A percentile compares a stretch with the other conserved stretches of the same genome.
Conservation (phyloP, 2,329 filamentous ascomycete genomes). For the Leptosphaerulina australis region DNA sequence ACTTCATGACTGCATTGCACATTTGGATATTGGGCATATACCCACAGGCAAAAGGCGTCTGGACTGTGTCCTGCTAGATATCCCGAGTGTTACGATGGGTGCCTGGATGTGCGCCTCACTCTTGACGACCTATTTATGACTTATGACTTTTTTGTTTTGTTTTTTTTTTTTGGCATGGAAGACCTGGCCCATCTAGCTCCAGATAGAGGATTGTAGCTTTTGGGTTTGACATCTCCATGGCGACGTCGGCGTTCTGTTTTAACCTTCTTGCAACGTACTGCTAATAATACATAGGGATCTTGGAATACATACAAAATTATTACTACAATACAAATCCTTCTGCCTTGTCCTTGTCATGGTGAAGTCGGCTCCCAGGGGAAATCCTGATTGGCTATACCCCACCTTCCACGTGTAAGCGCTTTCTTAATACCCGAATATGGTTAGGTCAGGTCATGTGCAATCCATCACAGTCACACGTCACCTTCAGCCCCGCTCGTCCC, state of each 20-base stretch:
- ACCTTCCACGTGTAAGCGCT: constrained; percentile 1
- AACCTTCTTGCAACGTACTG: constrained; percentile 16
- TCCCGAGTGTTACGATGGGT: constrained; percentile 47
- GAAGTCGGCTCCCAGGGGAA: neutral
- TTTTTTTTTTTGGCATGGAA: constrained; percentile 11
- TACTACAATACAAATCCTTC: neutral
- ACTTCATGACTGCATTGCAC: constrained; percentile 42
- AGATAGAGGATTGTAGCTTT: constrained; percentile 15
- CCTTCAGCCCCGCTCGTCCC: constrained; percentile 11
- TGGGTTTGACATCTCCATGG: constrained; percentile 11
- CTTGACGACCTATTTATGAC: constrained; percentile 45
- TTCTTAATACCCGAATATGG: constrained; percentile 1
- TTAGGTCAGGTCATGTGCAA: constrained; percentile 7
- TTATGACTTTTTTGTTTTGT: constrained; percentile 27
- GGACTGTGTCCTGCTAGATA: constrained; percentile 36
- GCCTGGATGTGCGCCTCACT: constrained; percentile 41
- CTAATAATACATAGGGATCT: constrained; percentile 19
- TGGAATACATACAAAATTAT: constrained; percentile 11
- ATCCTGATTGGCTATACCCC: neutral
- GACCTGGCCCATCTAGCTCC: constrained; percentile 13
- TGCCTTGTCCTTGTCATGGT: constrained; percentile 6
- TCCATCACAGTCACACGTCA: constrained; percentile 19
- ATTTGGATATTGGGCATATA: constrained; percentile 31
- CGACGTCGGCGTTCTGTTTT: constrained; percentile 14
- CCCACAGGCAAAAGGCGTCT: constrained; percentile 36